Evolutionary conservation across 176 grass and related monocot genomes (phyloP).

Genomic region (Typha latifolia): DNA sequence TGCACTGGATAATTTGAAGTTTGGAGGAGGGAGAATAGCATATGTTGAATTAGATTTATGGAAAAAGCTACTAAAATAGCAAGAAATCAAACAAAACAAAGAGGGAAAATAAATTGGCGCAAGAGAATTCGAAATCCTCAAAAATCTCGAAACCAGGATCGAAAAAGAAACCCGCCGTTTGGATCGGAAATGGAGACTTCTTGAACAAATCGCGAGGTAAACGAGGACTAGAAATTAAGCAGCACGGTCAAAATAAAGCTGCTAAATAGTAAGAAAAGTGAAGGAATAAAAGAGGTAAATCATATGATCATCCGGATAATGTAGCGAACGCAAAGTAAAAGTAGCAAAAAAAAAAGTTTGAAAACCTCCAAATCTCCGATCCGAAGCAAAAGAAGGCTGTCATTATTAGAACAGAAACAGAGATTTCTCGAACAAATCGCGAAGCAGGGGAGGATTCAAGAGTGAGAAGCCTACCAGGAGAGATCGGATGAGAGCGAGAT

Average conservation of each 20-base stretch:
- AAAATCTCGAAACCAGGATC: background rate
- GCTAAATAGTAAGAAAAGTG: background rate
- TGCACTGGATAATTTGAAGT: background rate
- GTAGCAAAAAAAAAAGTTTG: too few relatives aligned
- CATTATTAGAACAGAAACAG: too few relatives aligned
- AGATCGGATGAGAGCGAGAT: slow-evolving; percentile 65
- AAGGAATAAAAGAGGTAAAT: background rate
- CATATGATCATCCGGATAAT: too few relatives aligned
- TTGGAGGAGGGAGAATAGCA: background rate
- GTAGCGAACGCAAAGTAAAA: too few relatives aligned
- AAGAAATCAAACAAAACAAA: background rate
- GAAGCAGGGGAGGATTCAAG: background rate
- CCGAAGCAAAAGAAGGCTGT: too few relatives aligned
- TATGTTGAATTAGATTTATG: background rate
- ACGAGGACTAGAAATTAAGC: background rate
- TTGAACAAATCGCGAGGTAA: background rate
- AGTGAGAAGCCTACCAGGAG: slow-evolving; percentile 49
- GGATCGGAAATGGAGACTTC: background rate
- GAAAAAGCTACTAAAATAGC: background rate
- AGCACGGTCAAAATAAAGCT: too few relatives aligned
- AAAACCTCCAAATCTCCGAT: too few relatives aligned
- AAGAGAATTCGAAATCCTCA: background rate
- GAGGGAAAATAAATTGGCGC: background rate
- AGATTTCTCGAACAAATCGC: too few relatives aligned
- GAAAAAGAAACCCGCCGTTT: background rate